A percentile compares a stretch with the other conserved stretches of the same genome.
Evolutionary conservation across 129 eudicot genomes (phyloP).

Genomic region (Gnaphalium uliginosum): DNA sequence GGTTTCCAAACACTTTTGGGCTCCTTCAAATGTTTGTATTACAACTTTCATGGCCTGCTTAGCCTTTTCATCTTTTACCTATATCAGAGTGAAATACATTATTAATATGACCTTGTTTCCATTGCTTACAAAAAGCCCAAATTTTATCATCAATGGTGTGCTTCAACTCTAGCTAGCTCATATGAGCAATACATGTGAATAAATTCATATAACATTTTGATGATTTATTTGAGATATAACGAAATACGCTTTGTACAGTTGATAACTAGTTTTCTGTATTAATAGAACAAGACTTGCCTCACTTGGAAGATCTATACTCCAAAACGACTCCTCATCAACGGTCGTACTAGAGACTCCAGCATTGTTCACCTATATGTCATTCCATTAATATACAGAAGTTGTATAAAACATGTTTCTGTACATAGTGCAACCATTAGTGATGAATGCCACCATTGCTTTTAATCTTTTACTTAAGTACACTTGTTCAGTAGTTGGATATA

Average conservation of each 20-base stretch:
- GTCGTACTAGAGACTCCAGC: constrained; percentile 41
- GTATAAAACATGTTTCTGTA: background rate
- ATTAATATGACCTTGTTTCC: background rate
- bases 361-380: constrained; percentile 32
- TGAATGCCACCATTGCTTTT: no score
- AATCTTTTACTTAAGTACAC: no score
- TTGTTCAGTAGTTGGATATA: no score
- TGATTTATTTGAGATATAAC: no score
- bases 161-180: no score
- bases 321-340: constrained; percentile 36
- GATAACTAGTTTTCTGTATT: background rate
- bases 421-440: background rate
- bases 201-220: no score
- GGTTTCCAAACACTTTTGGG: constrained; percentile 39
- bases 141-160: background rate
- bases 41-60: constrained; percentile 9
- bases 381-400: background rate
- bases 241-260: no score
- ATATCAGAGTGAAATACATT: background rate
- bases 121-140: background rate
- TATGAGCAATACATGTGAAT: no score
- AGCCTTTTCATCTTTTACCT: constrained; percentile 36
- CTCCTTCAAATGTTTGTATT: constrained; percentile 40
- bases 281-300: constrained; percentile 27
- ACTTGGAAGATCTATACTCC: constrained; percentile 34